These are phyloP conservation scores for Carex littledalei DNA, from an alignment of 176 grass and related monocot genomes.

Conservation along the genomic window DNA sequence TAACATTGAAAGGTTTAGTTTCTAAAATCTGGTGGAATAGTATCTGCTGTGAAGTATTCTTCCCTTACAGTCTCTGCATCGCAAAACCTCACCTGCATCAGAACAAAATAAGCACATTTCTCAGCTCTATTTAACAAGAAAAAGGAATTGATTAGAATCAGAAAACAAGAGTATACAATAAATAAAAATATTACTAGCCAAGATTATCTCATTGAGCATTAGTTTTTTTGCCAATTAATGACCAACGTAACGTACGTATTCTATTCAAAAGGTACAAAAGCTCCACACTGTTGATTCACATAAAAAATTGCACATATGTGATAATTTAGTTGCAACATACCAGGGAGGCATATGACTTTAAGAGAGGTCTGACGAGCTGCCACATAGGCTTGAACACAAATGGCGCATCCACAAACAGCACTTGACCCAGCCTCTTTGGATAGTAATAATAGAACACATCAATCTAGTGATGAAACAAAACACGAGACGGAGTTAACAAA, in stretches of 20 bases:
- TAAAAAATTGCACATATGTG: neutral
- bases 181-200: neutral
- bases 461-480: conserved; percentile 36
- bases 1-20: conserved; percentile 9
- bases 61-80: conserved; percentile 47
- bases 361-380: conserved; percentile 77
- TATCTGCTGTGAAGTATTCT: conserved; percentile 75
- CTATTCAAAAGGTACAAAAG: neutral
- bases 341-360: conserved; percentile 78
- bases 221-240: neutral
- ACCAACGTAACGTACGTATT: neutral
- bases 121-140: conserved; percentile 1
- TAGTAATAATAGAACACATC: conserved; percentile 98
- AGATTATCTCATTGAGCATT: neutral
- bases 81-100: conserved; percentile 63
- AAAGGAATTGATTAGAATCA: neutral
- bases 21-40: conserved; percentile 51
- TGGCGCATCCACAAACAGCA: conserved; percentile 85
- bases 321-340: conserved; percentile 27
- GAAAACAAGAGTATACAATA: neutral
- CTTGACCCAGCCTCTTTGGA: conserved; percentile 69
- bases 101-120: conserved; percentile 9
- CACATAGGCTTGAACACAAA: conserved; percentile 89
- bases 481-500: neutral
- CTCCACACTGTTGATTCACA: neutral